phyloP scores from a whole-genome alignment of 495 filamentous ascomycete genomes.

The Podospora comata region DNA sequence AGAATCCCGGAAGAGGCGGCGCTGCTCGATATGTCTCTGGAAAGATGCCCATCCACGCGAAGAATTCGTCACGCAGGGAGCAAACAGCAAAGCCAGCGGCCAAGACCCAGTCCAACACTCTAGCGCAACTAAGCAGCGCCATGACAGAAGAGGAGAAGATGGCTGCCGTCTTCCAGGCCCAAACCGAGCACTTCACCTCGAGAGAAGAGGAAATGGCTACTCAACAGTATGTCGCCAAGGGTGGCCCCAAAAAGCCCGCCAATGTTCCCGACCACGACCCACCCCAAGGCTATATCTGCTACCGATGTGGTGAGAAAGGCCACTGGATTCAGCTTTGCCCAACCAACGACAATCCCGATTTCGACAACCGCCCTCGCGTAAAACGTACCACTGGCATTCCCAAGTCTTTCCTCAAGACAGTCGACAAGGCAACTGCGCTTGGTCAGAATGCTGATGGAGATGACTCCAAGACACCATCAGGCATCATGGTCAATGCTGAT shows the following conservation, averaged over 20 bases:
- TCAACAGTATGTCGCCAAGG: constrained; percentile 52
- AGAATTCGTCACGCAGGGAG: constrained; percentile 71
- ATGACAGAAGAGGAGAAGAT: constrained; percentile 90
- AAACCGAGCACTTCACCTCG: constrained; percentile 80
- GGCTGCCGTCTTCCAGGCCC: constrained; percentile 79
- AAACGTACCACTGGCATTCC: constrained; percentile 97
- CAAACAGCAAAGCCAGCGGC: constrained; percentile 50
- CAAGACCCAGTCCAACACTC: constrained; percentile 54
- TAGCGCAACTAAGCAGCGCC: constrained; percentile 62
- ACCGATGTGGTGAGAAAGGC: constrained; percentile 96
- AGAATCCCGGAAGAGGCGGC: constrained; percentile 74
- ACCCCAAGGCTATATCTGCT: constrained; percentile 90
- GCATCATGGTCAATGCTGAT: constrained; percentile 95
- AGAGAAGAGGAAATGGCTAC: constrained; percentile 90
- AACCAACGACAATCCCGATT: constrained; percentile 95
- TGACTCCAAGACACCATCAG: constrained; percentile 71
- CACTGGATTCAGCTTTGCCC: constrained; percentile 98
- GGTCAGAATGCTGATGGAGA: constrained; percentile 69
- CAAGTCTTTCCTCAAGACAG: constrained; percentile 83
- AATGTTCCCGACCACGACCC: constrained; percentile 88
- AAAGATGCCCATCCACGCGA: constrained; percentile 89
- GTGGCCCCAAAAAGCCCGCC: constrained; percentile 57
- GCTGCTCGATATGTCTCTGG: constrained; percentile 95
- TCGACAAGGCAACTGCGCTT: constrained; percentile 81
- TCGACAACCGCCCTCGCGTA: constrained; percentile 82